A percentile compares a stretch with the other conserved stretches of the same genome.
These are phyloP conservation scores for Populus pruinosa DNA, from an alignment of 345 rosid genomes.

Conservation along the genomic window DNA sequence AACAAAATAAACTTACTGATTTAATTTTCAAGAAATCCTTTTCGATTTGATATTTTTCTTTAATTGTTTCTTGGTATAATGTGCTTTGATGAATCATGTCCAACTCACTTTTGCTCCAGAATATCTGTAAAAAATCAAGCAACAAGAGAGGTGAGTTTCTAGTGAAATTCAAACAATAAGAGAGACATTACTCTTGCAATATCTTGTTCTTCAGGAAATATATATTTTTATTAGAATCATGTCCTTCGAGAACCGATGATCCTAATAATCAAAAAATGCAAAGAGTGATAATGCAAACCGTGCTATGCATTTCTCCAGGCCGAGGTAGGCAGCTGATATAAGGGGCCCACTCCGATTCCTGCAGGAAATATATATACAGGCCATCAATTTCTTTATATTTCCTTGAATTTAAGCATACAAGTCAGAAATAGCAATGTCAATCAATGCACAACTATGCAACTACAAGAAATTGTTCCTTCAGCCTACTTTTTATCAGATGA, in stretches of 20 bases:
- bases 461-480: neutral
- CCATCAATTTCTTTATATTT: constrained; percentile 6
- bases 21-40: constrained; percentile 44
- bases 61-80: constrained; percentile 59
- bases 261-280: neutral
- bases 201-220: neutral
- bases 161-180: neutral
- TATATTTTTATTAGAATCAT: neutral
- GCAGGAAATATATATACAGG: constrained; percentile 11
- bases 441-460: neutral
- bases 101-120: constrained; percentile 70
- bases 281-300: constrained; percentile 20
- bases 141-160: neutral
- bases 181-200: neutral
- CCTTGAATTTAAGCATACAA: neutral
- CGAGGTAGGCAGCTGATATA: constrained; percentile 69
- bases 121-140: constrained; percentile 42
- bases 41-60: constrained; percentile 52
- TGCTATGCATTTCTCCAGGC: constrained; percentile 56
- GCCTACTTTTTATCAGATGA: neutral
- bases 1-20: constrained; percentile 39
- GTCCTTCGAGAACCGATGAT: neutral
- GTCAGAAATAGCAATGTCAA: neutral
- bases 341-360: constrained; percentile 75
- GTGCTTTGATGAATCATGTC: constrained; percentile 63